Evolutionary conservation across 202 grass and related monocot genomes (phyloP).

Genomic region (Elaeis oleifera): DNA sequence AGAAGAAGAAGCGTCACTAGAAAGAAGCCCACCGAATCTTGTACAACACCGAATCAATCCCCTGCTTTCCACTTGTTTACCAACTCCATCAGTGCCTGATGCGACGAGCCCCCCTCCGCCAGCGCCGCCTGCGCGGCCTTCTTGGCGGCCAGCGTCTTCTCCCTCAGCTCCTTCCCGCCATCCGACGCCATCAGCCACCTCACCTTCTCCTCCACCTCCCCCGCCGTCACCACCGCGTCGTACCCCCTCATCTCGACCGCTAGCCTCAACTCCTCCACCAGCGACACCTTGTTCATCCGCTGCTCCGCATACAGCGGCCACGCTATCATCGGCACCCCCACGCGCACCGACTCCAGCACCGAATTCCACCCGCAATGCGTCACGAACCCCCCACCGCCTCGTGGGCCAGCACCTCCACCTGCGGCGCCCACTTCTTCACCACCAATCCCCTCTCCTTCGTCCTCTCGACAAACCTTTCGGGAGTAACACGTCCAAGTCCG

Average conservation of each 20-base stretch:
- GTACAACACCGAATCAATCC: no score
- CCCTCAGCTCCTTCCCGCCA: background rate
- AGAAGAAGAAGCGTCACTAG: no score
- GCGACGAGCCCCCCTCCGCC: background rate
- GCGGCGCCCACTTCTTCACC: no score
- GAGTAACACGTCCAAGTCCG: no score
- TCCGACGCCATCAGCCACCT: conserved; percentile 2
- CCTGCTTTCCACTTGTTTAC: no score
- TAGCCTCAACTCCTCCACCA: background rate
- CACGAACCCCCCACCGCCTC: no score
- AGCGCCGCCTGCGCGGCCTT: background rate
- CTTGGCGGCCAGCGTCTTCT: background rate
- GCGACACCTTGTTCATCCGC: background rate
- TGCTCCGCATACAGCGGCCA: conserved; percentile 13
- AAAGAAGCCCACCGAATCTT: no score
- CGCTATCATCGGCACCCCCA: conserved; percentile 8
- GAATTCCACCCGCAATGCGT: no score
- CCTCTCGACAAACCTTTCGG: no score
- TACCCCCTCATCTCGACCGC: conserved; percentile 6
- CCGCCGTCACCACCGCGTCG: background rate
- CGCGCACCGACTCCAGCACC: background rate
- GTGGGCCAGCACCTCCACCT: no score
- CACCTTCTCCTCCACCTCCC: conserved; percentile 10
- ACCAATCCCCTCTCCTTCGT: no score
- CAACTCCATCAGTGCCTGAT: background rate